Percentiles rank a stretch among this genome's conserved stretches.
These are phyloP conservation scores for Pezicula rhizophila DNA, from an alignment of 2,329 filamentous ascomycete genomes.

Conservation along the genomic window DNA sequence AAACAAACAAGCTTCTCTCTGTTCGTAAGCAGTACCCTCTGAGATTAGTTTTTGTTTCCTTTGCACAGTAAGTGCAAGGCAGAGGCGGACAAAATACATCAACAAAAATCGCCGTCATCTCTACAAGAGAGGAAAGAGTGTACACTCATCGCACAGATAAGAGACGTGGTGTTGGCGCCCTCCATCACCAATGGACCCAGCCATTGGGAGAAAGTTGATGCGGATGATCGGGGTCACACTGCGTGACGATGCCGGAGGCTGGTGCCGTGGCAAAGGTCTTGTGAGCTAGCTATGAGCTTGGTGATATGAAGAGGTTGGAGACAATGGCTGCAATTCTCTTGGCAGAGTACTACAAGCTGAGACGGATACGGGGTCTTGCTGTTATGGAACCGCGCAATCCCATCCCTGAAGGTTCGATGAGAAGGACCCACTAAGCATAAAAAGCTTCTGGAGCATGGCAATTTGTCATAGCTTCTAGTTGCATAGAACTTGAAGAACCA, in stretches of 20 bases:
- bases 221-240: conserved; percentile 54
- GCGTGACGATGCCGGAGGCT: conserved; percentile 40
- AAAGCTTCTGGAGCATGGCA: conserved; percentile 24
- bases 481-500: conserved; percentile 15
- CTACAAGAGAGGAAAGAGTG: conserved; percentile 32
- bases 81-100: conserved; percentile 89
- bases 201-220: conserved; percentile 56
- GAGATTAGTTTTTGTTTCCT: conserved; percentile 95
- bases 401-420: conserved; percentile 20
- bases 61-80: conserved; percentile 59
- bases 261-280: conserved; percentile 46
- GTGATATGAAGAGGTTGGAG: conserved; percentile 35
- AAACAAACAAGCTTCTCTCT: conserved; percentile 52
- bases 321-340: conserved; percentile 27
- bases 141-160: conserved; percentile 19
- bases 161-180: conserved; percentile 26
- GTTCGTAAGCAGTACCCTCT: conserved; percentile 79
- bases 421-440: conserved; percentile 5
- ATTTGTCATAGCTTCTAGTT: conserved; percentile 19
- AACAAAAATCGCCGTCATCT: conserved; percentile 81
- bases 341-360: conserved; percentile 28
- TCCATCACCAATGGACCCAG: conserved; percentile 23
- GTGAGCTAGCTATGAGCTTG: conserved; percentile 30
- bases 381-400: conserved; percentile 19
- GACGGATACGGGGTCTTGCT: conserved; percentile 41